A percentile compares a stretch with the other conserved stretches of the same genome.
phyloP scores from a whole-genome alignment of 495 filamentous ascomycete species.

The Cladorrhinum samala region DNA sequence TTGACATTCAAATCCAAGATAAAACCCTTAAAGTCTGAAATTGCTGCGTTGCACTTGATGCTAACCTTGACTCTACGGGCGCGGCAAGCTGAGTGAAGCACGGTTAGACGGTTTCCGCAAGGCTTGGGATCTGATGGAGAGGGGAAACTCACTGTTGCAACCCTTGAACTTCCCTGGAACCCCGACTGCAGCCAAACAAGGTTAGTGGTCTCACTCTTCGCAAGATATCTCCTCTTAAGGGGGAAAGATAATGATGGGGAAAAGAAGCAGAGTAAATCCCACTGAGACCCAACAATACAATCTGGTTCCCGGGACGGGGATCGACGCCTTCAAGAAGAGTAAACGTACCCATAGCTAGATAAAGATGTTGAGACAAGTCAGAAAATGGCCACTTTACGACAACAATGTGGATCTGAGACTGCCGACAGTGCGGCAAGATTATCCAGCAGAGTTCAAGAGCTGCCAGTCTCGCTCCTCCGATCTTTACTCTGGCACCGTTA shows the following conservation, averaged over 20 bases:
- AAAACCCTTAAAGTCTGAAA: not conserved
- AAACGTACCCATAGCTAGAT: not conserved
- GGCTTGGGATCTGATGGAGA: not conserved
- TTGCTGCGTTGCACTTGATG: not conserved
- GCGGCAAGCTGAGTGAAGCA: constrained; percentile 27
- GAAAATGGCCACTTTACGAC: not conserved
- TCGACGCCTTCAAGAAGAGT: not conserved
- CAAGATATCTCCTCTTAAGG: constrained; percentile 5
- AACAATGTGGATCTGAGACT: not conserved
- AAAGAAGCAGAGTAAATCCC: not conserved
- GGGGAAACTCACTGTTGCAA: constrained; percentile 27
- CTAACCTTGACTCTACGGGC: constrained; percentile 33
- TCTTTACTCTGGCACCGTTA: not conserved
- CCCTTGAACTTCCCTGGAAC: constrained; percentile 45
- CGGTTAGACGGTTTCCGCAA: not conserved
- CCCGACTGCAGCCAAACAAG: constrained; percentile 21
- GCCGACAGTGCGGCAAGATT: not conserved
- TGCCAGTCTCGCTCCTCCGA: not conserved
- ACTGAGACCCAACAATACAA: not conserved
- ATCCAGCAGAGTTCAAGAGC: not conserved
- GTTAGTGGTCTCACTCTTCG: constrained; percentile 7
- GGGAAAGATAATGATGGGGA: not conserved
- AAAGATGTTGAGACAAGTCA: not conserved
- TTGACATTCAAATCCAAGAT: too few relatives aligned
- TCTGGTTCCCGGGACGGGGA: not conserved